phyloP scores from a whole-genome alignment of 352 stramenopile genomes.

The Pythium sp. region DNA sequence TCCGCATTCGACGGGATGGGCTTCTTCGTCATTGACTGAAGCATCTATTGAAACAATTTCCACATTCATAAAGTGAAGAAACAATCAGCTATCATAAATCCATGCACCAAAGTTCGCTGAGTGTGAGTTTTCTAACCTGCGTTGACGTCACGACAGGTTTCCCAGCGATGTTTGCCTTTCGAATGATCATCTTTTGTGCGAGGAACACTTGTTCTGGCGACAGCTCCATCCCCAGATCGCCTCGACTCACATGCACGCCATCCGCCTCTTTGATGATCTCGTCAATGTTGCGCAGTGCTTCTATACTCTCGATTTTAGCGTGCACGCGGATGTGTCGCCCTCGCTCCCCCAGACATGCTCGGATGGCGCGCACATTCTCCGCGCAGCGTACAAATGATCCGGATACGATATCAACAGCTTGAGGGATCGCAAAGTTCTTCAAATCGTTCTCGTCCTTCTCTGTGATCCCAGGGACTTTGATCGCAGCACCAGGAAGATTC shows the following conservation, averaged over 20 bases:
- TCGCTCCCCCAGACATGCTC: slow-evolving; percentile 77
- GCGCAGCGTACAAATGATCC: slow-evolving; percentile 98
- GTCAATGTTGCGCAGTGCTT: slow-evolving; percentile 95
- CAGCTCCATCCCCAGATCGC: slow-evolving; percentile 99
- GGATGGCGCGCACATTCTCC: slow-evolving; percentile 92
- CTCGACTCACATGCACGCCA: slow-evolving; percentile 98
- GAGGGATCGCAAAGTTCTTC: slow-evolving; percentile 93
- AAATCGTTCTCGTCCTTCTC: slow-evolving; percentile 94
- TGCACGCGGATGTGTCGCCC: slow-evolving; percentile 93
- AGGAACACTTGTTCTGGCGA: slow-evolving; percentile 97
- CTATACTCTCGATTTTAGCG: slow-evolving; percentile 98
- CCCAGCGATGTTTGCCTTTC: slow-evolving; percentile 93
- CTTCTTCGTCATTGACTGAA: slow-evolving; percentile 99
- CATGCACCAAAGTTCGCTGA: background rate
- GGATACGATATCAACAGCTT: slow-evolving; percentile 98
- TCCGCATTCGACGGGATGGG: slow-evolving; percentile 97
- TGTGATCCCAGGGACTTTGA: slow-evolving; percentile 92
- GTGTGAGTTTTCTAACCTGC: slow-evolving; percentile 23
- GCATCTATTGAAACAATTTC: slow-evolving; percentile 87
- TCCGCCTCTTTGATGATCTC: slow-evolving; percentile 98
- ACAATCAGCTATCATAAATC: background rate
- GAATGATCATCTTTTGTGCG: slow-evolving; percentile 99
- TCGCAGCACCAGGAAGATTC: slow-evolving; percentile 91
- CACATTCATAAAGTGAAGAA: background rate
- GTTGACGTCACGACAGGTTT: slow-evolving; percentile 98